Evolutionary conservation across 805 yeast species (phyloP), one percentile per base, ranked within the genome.

Genomic region (Nakazawaea populi): DNA sequence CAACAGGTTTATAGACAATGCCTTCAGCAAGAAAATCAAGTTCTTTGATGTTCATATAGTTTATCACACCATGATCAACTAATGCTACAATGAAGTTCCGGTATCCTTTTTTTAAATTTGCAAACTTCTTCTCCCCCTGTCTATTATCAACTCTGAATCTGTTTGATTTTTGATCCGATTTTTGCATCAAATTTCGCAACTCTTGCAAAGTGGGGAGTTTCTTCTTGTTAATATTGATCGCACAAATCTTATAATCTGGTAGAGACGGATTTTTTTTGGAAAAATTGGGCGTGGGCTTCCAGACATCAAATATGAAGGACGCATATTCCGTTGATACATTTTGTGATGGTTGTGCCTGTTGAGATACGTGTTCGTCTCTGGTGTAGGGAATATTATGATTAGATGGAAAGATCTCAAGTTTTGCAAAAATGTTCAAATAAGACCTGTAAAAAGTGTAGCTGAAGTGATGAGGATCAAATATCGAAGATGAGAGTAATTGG

Each of bases 271-370:
- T 58, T 35, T 80, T 82, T 58, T 89, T 89, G 52, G 82, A 83
- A 69, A 87, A 91, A 3, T 71, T 66, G 0, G 87, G 75, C 2
- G 75, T 70, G 1, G 98, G 97, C 62, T 87, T 89, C 96, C 97
- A 91, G 3, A 88, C 87, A 58, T 85, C 74, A 58, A 73, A 90
- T 0, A 78, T 70, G 3, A 85, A 67, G 4, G 42, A 18, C 7
- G 50, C n/a, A 18, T 41, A 34, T 4, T n/a, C 45, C 5, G 44
- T 32, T 12, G n/a, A 27, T 6, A n/a, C 12, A 6, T 28, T 12
- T 8, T 9, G 9, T 11, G 24, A 18, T 10, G n/a, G 24, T 28
- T 29, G 35, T 4, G 5, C 9, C 8, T 36, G 42, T 30, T 48
- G 47, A 5, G 12, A 12, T 9, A 32, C 24, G 12, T 43, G 48